These are phyloP conservation scores for Vitis hybrid DNA, from an alignment of 177 flowering plant genomes.

Conservation along the genomic window DNA sequence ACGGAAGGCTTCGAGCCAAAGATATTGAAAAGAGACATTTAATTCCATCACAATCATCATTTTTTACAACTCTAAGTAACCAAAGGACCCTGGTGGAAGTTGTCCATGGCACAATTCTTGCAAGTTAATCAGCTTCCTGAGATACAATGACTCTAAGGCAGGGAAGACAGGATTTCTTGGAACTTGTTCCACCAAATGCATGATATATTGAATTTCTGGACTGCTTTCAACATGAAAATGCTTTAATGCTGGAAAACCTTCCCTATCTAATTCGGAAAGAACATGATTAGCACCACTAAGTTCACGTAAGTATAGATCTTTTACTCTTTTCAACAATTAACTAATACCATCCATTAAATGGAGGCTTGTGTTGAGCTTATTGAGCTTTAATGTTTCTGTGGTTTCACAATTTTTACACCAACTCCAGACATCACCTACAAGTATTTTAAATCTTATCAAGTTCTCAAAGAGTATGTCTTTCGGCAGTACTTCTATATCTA, in stretches of 20 bases:
- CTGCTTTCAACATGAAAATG: conserved; percentile 9
- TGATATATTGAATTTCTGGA: neutral
- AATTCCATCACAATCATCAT: neutral
- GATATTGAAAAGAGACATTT: conserved; percentile 4
- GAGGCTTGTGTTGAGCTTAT: neutral
- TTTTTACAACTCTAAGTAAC: no score
- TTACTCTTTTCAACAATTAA: neutral
- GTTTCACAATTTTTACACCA: neutral
- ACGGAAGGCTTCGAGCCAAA: neutral
- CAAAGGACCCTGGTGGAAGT: neutral
- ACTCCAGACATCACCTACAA: conserved; percentile 13
- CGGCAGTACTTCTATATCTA: conserved; percentile 6
- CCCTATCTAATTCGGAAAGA: conserved; percentile 2
- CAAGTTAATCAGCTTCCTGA: conserved; percentile 1
- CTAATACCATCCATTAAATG: neutral
- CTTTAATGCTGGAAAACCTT: conserved; percentile 15
- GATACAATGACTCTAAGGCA: conserved; percentile 4
- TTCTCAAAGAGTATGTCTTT: neutral
- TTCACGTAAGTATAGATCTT: conserved; percentile 8
- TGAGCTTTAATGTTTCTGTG: conserved; percentile 6
- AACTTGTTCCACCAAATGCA: neutral
- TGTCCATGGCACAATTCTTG: conserved; percentile 3
- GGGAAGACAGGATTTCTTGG: conserved; percentile 2
- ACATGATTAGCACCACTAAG: neutral
- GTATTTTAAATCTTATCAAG: conserved; percentile 12